Conservation (phyloP, 164 flowering plant species). For the Nymphaea thermarum region DNA sequence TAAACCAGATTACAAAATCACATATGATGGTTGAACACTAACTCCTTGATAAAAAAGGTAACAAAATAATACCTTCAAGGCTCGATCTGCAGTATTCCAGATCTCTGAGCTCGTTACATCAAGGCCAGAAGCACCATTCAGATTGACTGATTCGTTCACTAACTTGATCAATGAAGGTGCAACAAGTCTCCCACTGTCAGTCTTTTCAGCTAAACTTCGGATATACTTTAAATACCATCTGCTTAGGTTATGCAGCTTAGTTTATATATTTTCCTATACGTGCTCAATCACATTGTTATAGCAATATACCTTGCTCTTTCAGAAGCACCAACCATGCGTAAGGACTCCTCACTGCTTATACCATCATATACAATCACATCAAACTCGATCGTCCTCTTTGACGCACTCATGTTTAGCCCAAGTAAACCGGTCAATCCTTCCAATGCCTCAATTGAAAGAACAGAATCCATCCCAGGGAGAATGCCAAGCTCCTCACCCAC, state of each 20-base stretch:
- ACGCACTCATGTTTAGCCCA: slow-evolving; percentile 13
- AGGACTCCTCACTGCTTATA: slow-evolving; percentile 60
- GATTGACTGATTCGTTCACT: slow-evolving; percentile 47
- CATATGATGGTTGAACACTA: neutral
- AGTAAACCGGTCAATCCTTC: slow-evolving; percentile 38
- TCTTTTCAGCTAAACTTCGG: slow-evolving; percentile 69
- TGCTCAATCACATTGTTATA: too few species aligned
- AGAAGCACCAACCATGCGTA: slow-evolving; percentile 62
- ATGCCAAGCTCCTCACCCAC: slow-evolving; percentile 98
- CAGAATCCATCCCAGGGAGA: slow-evolving; percentile 91
- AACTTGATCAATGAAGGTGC: slow-evolving; percentile 76
- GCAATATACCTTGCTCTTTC: slow-evolving; percentile 50
- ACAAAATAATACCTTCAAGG: slow-evolving; percentile 42
- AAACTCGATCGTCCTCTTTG: slow-evolving; percentile 19
- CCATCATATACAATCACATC: slow-evolving; percentile 81
- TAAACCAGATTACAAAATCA: slow-evolving; percentile 3
- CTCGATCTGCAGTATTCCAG: slow-evolving; percentile 55
- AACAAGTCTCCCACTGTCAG: slow-evolving; percentile 77
- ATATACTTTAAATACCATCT: slow-evolving; percentile 81
- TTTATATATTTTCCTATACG: too few species aligned
- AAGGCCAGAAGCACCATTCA: slow-evolving; percentile 25
- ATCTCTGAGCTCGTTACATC: slow-evolving; percentile 57
- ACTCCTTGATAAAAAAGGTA: slow-evolving; percentile 1
- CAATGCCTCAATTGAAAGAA: slow-evolving; percentile 48
- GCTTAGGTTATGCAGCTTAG: slow-evolving; percentile 5